Percentiles rank a stretch among this genome's conserved stretches.
Conservation (phyloP, 2,329 filamentous ascomycete species). For the Colletotrichum musae region DNA sequence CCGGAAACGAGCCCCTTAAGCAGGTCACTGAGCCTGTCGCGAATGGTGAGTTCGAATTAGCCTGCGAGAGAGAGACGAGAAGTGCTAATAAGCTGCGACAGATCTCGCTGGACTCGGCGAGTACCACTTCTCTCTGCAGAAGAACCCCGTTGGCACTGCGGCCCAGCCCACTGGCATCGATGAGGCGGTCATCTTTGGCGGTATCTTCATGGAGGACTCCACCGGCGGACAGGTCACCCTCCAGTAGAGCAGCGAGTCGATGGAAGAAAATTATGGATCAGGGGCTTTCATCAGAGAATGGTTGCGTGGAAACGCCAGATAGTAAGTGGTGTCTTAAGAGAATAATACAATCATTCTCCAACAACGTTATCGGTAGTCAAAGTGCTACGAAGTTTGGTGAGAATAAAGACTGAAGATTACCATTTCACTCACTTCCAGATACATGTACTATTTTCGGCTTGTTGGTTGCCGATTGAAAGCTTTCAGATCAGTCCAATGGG, state of each 20-base stretch:
- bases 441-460: too few relatives aligned
- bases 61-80: background rate
- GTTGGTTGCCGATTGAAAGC: too few relatives aligned
- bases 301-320: background rate
- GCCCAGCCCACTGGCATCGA: conserved; percentile 50
- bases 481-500: too few relatives aligned
- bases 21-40: conserved; percentile 52
- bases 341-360: background rate
- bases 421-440: too few relatives aligned
- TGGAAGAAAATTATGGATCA: background rate
- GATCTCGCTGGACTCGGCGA: conserved; percentile 56
- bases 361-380: background rate
- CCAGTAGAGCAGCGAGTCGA: conserved; percentile 17
- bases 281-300: background rate
- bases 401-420: too few relatives aligned
- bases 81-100: conserved; percentile 6
- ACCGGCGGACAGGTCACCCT: conserved; percentile 39
- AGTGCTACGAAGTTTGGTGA: too few relatives aligned
- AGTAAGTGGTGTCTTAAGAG: background rate
- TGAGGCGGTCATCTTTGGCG: conserved; percentile 51
- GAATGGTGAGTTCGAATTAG: conserved; percentile 49
- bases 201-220: conserved; percentile 52
- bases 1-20: conserved; percentile 52
- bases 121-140: conserved; percentile 62
- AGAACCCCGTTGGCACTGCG: conserved; percentile 53